These are phyloP conservation scores for Graphium sp. DNA, from an alignment of 2,329 filamentous ascomycete species.

Conservation along the genomic window DNA sequence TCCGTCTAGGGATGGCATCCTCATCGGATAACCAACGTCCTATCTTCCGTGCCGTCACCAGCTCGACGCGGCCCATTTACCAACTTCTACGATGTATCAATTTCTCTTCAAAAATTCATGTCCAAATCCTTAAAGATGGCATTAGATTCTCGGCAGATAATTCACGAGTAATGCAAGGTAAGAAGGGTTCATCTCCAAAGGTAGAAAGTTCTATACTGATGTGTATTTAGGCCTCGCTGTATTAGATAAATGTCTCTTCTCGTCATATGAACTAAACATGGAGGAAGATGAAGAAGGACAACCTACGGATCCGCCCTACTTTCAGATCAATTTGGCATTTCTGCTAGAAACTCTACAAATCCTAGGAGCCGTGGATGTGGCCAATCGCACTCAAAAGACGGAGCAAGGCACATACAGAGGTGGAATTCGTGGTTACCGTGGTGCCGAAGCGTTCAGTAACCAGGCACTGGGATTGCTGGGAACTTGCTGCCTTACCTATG, in stretches of 20 bases:
- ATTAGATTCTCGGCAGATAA: slow-evolving; percentile 82
- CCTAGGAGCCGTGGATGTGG: slow-evolving; percentile 66
- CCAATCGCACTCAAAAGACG: slow-evolving; percentile 36
- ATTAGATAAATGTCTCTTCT: slow-evolving; percentile 78
- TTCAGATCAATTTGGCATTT: slow-evolving; percentile 74
- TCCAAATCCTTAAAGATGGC: slow-evolving; percentile 69
- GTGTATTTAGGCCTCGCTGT: slow-evolving; percentile 38
- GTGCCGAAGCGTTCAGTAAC: slow-evolving; percentile 61
- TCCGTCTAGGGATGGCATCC: slow-evolving; percentile 1
- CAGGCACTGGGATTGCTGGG: slow-evolving; percentile 71
- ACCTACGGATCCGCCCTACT: slow-evolving; percentile 40
- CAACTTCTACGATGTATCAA: slow-evolving; percentile 41
- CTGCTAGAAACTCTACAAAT: slow-evolving; percentile 92
- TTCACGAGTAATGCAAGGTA: slow-evolving; percentile 80
- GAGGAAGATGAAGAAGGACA: slow-evolving; percentile 20
- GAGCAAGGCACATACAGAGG: slow-evolving; percentile 45
- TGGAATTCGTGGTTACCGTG: slow-evolving; percentile 26
- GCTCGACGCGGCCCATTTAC: slow-evolving; percentile 60
- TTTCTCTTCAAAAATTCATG: slow-evolving; percentile 39
- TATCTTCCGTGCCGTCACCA: slow-evolving; percentile 60
- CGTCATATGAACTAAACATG: slow-evolving; percentile 57
- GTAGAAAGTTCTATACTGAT: not conserved
- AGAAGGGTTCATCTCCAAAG: slow-evolving; percentile 9
- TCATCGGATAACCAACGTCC: slow-evolving; percentile 18
- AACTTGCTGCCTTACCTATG: slow-evolving; percentile 71